Evolutionary conservation across 2,329 filamentous ascomycete genomes (phyloP), one percentile per base, ranked within the genome.

Genomic region (Neopestalotiopsis sp.): DNA sequence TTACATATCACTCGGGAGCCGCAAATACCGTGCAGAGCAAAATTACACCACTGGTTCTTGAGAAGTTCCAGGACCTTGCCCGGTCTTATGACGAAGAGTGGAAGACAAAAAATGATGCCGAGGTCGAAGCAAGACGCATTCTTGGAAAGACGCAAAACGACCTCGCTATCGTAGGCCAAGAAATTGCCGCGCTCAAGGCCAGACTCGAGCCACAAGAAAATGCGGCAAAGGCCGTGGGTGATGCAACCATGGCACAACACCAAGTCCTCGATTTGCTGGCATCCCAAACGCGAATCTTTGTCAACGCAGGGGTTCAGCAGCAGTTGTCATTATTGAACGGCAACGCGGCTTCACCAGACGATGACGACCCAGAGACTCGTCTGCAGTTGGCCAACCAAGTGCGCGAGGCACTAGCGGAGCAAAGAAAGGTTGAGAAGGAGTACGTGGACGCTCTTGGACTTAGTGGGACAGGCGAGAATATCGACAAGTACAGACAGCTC

Each of bases 1-100:
- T 79, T 1, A 78, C 81, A 2, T 88, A 89, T 74, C 84, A 87
- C 74, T 92, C 86, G 24, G 90, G 87, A 67, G 91, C 91, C 1
- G 92, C 91, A 32, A 91, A 89, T 70, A 89, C 89, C 3, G 87
- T 94, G 10, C 89, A 93, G 68, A 87, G 88, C 14, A 91, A 89
- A 73, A 91, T 94, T 73, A 88, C 89, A 4, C 88, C 90, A 3
- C 84, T 93, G 5, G 88, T 94, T 70, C 83, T 92, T 6, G 90
- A 94, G 69, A 93, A 93, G 73, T 90, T 94, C 71, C 88, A 90
- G 73, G 90, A 91, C 71, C 84, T 95, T 12, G 89, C 92, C 1
- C 85, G 86, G 68, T 90, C 86, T 68, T 94, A 94, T 75, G 93
- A 96, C 69, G 88, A 91, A 34, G 92, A 95, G 77, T 88, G 93